These are phyloP conservation scores for Cystofilobasidium bisporidii DNA, from an alignment of 768 basidiomycete genomes.

Conservation along the genomic window DNA sequence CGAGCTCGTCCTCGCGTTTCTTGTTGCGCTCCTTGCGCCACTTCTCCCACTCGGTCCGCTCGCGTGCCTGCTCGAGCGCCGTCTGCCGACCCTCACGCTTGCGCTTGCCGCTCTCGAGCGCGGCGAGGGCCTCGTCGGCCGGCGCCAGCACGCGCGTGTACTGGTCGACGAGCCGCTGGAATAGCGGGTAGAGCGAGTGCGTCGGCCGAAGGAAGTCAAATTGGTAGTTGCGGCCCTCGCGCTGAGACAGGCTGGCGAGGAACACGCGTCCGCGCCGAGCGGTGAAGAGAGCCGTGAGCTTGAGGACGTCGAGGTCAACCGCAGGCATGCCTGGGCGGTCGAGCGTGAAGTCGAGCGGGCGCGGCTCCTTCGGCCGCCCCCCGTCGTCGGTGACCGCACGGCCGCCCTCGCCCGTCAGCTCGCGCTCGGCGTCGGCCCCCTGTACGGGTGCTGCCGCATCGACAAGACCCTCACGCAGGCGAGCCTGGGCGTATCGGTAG, in stretches of 20 bases:
- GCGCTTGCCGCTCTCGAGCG: slow-evolving; percentile 46
- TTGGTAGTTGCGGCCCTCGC: slow-evolving; percentile 90
- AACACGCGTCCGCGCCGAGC: slow-evolving; percentile 82
- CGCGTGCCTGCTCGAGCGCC: slow-evolving; percentile 61
- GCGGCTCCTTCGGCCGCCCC: slow-evolving; percentile 54
- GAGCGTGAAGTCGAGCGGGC: slow-evolving; percentile 21
- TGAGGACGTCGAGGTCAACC: slow-evolving; percentile 93
- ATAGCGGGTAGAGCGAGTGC: slow-evolving; percentile 91
- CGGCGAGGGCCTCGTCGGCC: slow-evolving; percentile 59
- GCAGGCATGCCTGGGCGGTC: slow-evolving; percentile 50
- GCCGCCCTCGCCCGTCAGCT: neutral
- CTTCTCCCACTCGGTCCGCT: slow-evolving; percentile 77
- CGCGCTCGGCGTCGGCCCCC: slow-evolving; percentile 17
- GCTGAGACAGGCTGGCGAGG: slow-evolving; percentile 68
- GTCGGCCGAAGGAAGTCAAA: slow-evolving; percentile 95
- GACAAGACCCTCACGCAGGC: slow-evolving; percentile 40
- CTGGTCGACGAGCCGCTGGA: slow-evolving; percentile 93
- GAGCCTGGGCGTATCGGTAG: slow-evolving; percentile 56
- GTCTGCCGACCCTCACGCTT: slow-evolving; percentile 59
- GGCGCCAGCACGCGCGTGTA: slow-evolving; percentile 86
- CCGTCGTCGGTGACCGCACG: slow-evolving; percentile 48
- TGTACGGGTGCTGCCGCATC: slow-evolving; percentile 47
- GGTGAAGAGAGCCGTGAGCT: slow-evolving; percentile 89
- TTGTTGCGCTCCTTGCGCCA: slow-evolving; percentile 64
- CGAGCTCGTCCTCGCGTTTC: slow-evolving; percentile 78